Evolutionary conservation across 352 stramenopile genomes (phyloP).

Genomic region (Globisporangium spinosum): DNA sequence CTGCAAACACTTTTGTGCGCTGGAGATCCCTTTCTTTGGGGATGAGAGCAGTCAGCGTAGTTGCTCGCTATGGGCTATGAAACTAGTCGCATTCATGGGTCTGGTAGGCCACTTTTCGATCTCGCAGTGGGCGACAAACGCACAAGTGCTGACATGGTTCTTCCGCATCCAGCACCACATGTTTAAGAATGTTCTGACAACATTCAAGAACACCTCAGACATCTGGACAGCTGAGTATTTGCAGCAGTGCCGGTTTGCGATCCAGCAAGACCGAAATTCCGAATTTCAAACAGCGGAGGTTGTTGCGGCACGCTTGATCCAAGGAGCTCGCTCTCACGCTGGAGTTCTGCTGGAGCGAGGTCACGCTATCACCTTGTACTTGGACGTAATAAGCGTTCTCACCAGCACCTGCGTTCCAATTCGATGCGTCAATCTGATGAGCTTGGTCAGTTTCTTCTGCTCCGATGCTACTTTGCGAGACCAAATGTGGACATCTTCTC

Average conservation of each 20-base stretch:
- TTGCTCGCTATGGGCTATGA: neutral
- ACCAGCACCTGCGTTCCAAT: neutral
- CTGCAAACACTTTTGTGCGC: slow-evolving; percentile 6
- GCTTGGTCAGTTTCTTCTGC: slow-evolving; percentile 5
- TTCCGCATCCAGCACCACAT: slow-evolving; percentile 11
- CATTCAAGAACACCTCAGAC: neutral
- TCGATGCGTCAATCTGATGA: slow-evolving; percentile 2
- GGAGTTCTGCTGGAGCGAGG: neutral
- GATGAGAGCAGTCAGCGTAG: neutral
- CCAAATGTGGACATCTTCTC: slow-evolving; percentile 1
- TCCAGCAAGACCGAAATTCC: slow-evolving; percentile 1
- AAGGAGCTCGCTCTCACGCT: neutral
- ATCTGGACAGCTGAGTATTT: slow-evolving; percentile 16
- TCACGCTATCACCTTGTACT: slow-evolving; percentile 1
- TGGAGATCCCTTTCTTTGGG: neutral
- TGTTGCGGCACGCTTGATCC: slow-evolving; percentile 5
- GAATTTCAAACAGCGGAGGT: slow-evolving; percentile 6
- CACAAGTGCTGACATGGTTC: slow-evolving; percentile 6
- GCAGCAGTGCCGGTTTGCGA: slow-evolving; percentile 4
- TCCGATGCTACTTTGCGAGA: neutral
- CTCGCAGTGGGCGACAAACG: slow-evolving; percentile 3
- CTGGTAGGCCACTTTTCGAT: slow-evolving; percentile 10
- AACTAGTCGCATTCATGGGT: neutral
- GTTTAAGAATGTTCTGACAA: neutral
- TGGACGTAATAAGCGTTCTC: slow-evolving; percentile 8